phyloP scores from a whole-genome alignment of 805 yeast species.

The Vanderwaltozyma polyspora region DNA sequence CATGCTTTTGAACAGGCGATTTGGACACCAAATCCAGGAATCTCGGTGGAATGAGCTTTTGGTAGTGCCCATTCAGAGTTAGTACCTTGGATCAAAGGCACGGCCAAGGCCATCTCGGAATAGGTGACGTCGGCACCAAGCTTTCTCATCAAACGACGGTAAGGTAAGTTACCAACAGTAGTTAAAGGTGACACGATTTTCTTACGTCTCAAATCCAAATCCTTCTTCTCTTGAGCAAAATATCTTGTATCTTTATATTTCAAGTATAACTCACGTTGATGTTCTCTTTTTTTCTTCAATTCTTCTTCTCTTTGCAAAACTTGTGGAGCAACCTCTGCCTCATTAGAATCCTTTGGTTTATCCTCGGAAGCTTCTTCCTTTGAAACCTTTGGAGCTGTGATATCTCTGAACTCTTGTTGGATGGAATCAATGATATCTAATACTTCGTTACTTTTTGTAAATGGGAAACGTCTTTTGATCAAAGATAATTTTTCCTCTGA shows the following conservation, averaged over 20 bases:
- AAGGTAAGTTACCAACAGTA: conserved; percentile 95
- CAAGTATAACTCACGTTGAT: conserved; percentile 22
- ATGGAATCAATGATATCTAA: conserved; percentile 55
- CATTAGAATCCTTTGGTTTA: conserved; percentile 2
- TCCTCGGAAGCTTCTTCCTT: conserved; percentile 25
- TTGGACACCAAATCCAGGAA: conserved; percentile 88
- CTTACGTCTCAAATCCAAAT: conserved; percentile 52
- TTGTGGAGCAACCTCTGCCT: conserved; percentile 7
- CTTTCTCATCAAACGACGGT: conserved; percentile 80
- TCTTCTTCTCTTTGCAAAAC: conserved; percentile 18
- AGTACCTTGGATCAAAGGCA: conserved; percentile 80
- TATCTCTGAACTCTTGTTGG: conserved; percentile 28
- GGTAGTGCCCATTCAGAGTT: conserved; percentile 97
- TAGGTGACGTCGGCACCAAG: conserved; percentile 90
- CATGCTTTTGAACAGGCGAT: conserved; percentile 84
- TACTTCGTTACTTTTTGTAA: conserved; percentile 46
- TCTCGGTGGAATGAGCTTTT: conserved; percentile 72
- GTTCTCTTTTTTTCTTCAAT: conserved; percentile 24
- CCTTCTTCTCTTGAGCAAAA: conserved; percentile 72
- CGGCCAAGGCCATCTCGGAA: conserved; percentile 85
- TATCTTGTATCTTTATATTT: conserved; percentile 67
- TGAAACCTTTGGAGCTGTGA: conserved; percentile 28
- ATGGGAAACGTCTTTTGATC: conserved; percentile 44
- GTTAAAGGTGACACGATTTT: conserved; percentile 92
- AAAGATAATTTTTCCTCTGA: conserved; percentile 29